Evolutionary conservation across 2,329 filamentous ascomycete genomes (phyloP).

Genomic region (Pseudogymnoascus sp.): DNA sequence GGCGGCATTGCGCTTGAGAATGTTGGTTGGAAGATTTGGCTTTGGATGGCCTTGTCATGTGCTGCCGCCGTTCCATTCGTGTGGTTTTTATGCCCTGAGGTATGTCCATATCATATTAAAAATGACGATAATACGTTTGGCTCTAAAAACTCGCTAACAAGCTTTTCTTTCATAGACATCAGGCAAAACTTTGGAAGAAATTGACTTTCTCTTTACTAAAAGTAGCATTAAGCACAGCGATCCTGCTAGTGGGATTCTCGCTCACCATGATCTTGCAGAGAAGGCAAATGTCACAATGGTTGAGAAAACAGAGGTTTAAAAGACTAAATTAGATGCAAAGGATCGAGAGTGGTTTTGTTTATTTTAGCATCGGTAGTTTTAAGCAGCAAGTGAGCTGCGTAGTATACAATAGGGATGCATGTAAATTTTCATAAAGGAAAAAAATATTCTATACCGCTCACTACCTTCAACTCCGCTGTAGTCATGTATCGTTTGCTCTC

Average conservation of each 20-base stretch:
- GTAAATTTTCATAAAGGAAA: background rate
- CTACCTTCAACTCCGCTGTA: background rate
- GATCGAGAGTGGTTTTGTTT: background rate
- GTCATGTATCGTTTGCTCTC: background rate
- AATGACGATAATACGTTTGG: background rate
- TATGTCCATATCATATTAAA: background rate
- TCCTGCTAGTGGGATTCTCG: background rate
- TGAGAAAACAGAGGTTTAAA: background rate
- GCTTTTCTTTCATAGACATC: slow-evolving; percentile 5
- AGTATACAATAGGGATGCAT: background rate
- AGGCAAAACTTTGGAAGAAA: slow-evolving; percentile 16
- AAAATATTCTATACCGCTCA: background rate
- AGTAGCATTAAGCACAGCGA: background rate
- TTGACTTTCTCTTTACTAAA: slow-evolving; percentile 14
- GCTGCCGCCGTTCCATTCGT: slow-evolving; percentile 15
- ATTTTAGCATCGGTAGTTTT: background rate
- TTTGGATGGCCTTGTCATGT: slow-evolving; percentile 31
- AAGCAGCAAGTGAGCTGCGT: background rate
- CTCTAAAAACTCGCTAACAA: background rate
- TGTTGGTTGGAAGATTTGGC: slow-evolving; percentile 32
- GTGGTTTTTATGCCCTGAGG: slow-evolving; percentile 15
- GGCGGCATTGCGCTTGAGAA: slow-evolving; percentile 28
- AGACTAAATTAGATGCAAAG: background rate
- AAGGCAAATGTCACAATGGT: background rate
- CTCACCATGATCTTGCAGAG: background rate